A percentile compares a stretch with the other conserved stretches of the same genome.
Conservation (phyloP, 192 early-diverging fungal species). For the Entophlyctis helioformis region DNA sequence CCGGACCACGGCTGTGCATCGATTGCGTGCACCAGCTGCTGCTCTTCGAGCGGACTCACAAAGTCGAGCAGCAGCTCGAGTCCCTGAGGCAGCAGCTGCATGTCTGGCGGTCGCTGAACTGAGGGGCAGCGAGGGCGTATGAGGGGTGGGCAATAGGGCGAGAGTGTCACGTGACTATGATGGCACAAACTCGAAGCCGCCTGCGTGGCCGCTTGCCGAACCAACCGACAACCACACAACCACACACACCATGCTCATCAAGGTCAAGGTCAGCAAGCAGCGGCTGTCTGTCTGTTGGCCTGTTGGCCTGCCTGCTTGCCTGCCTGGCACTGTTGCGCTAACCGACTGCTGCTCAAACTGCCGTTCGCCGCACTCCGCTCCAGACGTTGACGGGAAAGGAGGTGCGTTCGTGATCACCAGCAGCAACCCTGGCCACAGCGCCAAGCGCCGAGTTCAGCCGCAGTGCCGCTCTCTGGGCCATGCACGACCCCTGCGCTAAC, state of each 20-base stretch:
- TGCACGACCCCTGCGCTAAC: not conserved
- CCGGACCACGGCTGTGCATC: constrained; percentile 41
- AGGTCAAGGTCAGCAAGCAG: constrained; percentile 52
- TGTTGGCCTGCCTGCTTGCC: not conserved
- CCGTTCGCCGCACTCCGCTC: no score
- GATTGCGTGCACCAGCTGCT: constrained; percentile 18
- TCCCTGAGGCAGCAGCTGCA: no score
- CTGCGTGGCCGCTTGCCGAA: no score
- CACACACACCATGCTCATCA: constrained; percentile 51
- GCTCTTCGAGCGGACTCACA: constrained; percentile 34
- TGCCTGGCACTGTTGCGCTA: not conserved
- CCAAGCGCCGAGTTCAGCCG: no score
- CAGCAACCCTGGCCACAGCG: not conserved
- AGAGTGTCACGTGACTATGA: no score
- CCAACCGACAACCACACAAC: no score
- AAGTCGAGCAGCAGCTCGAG: constrained; percentile 31
- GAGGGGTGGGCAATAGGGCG: no score
- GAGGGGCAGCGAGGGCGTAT: no score
- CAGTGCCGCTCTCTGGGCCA: no score
- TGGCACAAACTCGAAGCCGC: no score
- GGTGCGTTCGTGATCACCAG: constrained; percentile 24
- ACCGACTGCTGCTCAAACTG: not conserved
- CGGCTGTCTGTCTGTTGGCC: not conserved
- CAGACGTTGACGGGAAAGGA: constrained; percentile 83
- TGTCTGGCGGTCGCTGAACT: no score